Base-by-base conservation (phyloP, 805 yeast genomes). In the Saturnispora kantuleensis region DNA sequence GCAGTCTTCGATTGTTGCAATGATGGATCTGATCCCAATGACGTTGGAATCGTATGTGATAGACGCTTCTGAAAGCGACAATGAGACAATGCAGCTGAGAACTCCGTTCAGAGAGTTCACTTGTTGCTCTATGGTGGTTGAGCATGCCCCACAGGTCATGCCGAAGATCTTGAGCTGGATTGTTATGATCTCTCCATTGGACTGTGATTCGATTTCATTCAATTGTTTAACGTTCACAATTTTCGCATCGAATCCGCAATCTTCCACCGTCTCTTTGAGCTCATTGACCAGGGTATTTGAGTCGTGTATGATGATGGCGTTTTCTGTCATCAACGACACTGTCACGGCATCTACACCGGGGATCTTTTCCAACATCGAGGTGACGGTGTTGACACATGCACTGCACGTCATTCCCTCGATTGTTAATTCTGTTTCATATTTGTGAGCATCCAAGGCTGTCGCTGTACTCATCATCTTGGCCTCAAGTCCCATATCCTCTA, bases 401-500 rank as follows among this genome's bases (percentile, higher is more conserved):
- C 84, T 77, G 60, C 93, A 84, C 0, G 87, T 77, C 59, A 84
- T 82, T 2, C 90, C 93, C 11, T 81, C 81, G 29, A 84, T 74
- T 0, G 75, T 64, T 1, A 53, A n/a, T 15, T 47, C 47, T 9
- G 56, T 47, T 37, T 47, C 43, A 21, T 39, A 47, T 10, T 13
- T 12, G 5, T 29, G 15, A 8, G 15, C 8, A 21, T 5, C 26
- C 8, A 6, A 13, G 10, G 30, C 7, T 28, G 15, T 8, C 12
- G 10, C 5, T 9, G 9, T n/a, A 21, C 9, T 13, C 26, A 21
- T 2, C 26, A 21, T 7, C 3, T 52, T 56, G 1, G 65, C 71
- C 3, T 70, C 73, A 47, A 80, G 85, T 5, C 95, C 95, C 49
- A 81, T 75, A 54, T 81, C 84, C 48, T 86, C 95, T 12, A 89